Percentiles rank a stretch among this genome's conserved stretches.
Conservation (phyloP, 495 filamentous ascomycete species). For the Physcia stellaris region DNA sequence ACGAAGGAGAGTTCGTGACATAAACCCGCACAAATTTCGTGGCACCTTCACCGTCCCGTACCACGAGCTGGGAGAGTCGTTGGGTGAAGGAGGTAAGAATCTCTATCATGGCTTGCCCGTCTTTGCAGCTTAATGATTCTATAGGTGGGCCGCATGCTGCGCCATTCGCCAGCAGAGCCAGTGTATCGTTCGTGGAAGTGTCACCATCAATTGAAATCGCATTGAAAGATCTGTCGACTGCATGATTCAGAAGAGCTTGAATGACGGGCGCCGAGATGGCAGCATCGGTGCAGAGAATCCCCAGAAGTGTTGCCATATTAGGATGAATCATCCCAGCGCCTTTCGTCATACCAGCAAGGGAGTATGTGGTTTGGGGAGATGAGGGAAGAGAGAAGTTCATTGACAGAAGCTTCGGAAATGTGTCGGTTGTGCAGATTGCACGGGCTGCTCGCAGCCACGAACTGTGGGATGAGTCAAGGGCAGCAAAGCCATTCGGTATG, state of each 20-base stretch:
- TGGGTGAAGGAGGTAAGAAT: slow-evolving; percentile 65
- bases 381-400: slow-evolving; percentile 75
- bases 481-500: slow-evolving; percentile 60
- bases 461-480: slow-evolving; percentile 59
- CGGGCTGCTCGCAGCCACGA: slow-evolving; percentile 78
- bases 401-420: slow-evolving; percentile 92
- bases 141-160: slow-evolving; percentile 68
- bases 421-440: slow-evolving; percentile 97
- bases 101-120: slow-evolving; percentile 53
- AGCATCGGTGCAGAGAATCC: slow-evolving; percentile 86
- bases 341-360: slow-evolving; percentile 91
- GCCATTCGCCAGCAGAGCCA: slow-evolving; percentile 88
- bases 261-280: slow-evolving; percentile 59
- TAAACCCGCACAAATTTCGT: slow-evolving; percentile 95
- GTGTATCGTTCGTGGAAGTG: slow-evolving; percentile 92
- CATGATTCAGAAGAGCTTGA: slow-evolving; percentile 52
- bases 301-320: slow-evolving; percentile 95
- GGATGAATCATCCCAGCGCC: slow-evolving; percentile 99
- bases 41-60: slow-evolving; percentile 92
- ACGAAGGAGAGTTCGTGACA: slow-evolving; percentile 58
- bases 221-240: slow-evolving; percentile 84
- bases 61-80: slow-evolving; percentile 79
- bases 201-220: slow-evolving; percentile 94
- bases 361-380: slow-evolving; percentile 58
- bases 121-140: slow-evolving; percentile 32